Base-by-base conservation (phyloP, 2,329 filamentous ascomycete species). In the Trichoderma afroharzianum region DNA sequence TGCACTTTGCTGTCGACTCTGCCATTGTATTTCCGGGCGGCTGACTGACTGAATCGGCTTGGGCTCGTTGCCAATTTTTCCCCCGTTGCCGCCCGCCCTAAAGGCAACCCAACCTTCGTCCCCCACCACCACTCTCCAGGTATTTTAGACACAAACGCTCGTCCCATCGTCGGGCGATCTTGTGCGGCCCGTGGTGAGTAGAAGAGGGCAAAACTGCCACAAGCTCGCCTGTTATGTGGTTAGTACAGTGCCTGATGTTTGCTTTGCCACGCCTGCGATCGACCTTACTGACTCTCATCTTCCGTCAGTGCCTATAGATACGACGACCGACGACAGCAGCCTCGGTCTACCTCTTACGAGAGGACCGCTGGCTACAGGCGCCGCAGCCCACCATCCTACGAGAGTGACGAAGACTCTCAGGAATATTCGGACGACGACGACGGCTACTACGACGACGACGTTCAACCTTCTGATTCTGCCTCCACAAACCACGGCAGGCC, bases 381-480 rank as follows among this genome's bases (percentile, higher is more conserved):
- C 71, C 76, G 77, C 73, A 79, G 76, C 69, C 78, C 77, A 72
- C 77, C 77, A 63, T 76, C 80, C 66, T 80, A 82, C 74, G 80
- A 82, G 72, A 83, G 80, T 70, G 83, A 82, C 63, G 75, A 71
- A 67, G 82, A 82, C 67, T 82, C 82, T 43, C 78, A 77, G 21
- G 71, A 75, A 3, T 73, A 72, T 55, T 76, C 80, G 43, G 73
- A 73, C 68, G 74, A 78, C 63, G 76, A 78, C 63, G 81, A 83
- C 70, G 79, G 81, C 74, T 78, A 83, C 18, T 80, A 83, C 63
- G 82, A 85, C 77, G 87, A 85, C 77, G 87, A 87, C 43, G 76
- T 89, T 74, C 85, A 87, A 3, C 88, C 88, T 15, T 86, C 85
- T 39, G 88, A 91, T 77, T 90, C 88, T 8, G 88, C 88, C 21